Conservation (phyloP, 2,329 filamentous ascomycete genomes). For the Talaromyces atroroseus region DNA sequence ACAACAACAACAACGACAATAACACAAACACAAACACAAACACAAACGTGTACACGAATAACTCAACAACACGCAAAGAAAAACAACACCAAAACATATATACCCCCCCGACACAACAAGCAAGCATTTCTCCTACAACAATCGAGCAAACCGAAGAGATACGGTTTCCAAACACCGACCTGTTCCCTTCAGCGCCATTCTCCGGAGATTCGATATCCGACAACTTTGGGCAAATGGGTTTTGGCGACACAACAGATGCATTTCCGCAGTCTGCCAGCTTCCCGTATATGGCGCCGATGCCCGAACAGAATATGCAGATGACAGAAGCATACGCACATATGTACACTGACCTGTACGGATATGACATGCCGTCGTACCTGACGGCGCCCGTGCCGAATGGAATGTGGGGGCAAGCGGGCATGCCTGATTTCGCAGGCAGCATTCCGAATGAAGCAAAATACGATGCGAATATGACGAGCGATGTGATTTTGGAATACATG, state of each 20-base stretch:
- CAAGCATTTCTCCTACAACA: not conserved
- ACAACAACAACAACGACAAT: too few species aligned
- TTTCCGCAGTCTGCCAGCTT: not conserved
- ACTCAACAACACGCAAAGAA: not conserved
- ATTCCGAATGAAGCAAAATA: not conserved
- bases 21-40: too few species aligned
- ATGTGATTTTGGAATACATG: slow-evolving; percentile 1
- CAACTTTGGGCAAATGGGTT: not conserved
- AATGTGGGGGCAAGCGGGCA: not conserved
- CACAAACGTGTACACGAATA: too few species aligned
- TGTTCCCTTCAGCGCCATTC: not conserved
- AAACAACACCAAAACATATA: not conserved
- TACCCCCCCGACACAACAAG: not conserved
- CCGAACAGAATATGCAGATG: slow-evolving; percentile 1
- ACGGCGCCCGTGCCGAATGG: not conserved
- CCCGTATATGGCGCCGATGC: slow-evolving; percentile 5
- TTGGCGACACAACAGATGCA: not conserved
- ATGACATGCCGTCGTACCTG: slow-evolving; percentile 6
- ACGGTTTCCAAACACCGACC: not conserved
- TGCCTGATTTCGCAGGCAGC: not conserved
- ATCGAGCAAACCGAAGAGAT: not conserved
- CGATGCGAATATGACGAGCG: not conserved
- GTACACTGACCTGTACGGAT: slow-evolving; percentile 4
- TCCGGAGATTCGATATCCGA: not conserved
- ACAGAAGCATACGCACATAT: slow-evolving; percentile 4